Base-by-base conservation (phyloP, 306 rosid genomes). In the Acacia crassicarpa region DNA sequence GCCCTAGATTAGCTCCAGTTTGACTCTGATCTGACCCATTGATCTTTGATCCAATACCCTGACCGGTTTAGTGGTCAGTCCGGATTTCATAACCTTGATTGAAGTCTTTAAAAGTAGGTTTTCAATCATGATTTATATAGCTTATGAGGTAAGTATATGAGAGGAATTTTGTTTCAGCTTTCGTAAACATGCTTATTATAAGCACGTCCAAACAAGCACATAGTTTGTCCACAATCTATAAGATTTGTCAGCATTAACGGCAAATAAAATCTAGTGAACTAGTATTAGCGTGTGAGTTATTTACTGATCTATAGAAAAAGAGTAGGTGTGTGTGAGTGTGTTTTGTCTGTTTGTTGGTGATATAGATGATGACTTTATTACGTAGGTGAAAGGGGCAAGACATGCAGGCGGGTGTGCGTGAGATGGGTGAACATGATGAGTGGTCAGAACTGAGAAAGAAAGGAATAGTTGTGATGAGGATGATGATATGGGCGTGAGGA, bases 311-410 rank as follows among this genome's bases (percentile, higher is more conserved):
- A 20, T 63, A 46, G 59, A 74, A 9, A 23, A 38, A 19, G 11
- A 8, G 25, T 8, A n/a, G 7, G 56, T 74, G 58, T 63, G 49
- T 84, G 32, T 77, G 86, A 40, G 30, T 75, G 23, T 75, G 58
- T 49, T 62, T 11, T 23, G 66, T 59, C 3, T 61, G 65, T 58
- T n/a, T 58, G 32, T 22, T 4, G 35, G 0, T 0, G 19, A 11
- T 8, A 16, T 17, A 32, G 61, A 53, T n/a, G 53, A 41, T 20
- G 8, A 69, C 91, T 83, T 87, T 87, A 92, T 84, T 79, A 74
- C 84, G 85, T 48, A 61, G 77, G 77, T 91, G 99, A 93, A 89
- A 93, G 83, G 90, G 93, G 87, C 98, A 91, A 88, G 90, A 89
- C 99, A 87, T 76, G 93, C 91, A 91, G 91, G 95, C 92, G 72